Percentiles rank a stretch among this genome's conserved stretches.
Evolutionary conservation across 2,329 filamentous ascomycete genomes (phyloP).

Genomic region (Zymoseptoria brevis): DNA sequence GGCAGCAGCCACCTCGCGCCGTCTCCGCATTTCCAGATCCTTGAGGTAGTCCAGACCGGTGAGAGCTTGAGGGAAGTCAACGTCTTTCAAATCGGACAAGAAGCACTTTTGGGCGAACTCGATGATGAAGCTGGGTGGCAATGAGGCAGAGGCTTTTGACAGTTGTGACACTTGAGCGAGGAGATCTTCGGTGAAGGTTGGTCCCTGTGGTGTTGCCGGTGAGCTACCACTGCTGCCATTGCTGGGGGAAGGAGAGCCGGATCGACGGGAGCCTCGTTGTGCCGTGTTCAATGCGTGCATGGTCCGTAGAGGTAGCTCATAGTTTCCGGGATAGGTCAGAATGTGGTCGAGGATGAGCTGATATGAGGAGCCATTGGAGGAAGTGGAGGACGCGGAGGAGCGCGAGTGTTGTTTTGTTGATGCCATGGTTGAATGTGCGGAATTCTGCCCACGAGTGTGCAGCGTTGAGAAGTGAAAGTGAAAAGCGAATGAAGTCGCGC

Average conservation of each 20-base stretch:
- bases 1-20: slow-evolving; percentile 50
- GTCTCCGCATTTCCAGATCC: slow-evolving; percentile 53
- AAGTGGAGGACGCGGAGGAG: slow-evolving; percentile 21
- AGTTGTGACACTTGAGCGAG: slow-evolving; percentile 51
- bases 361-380: slow-evolving; percentile 37
- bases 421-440: slow-evolving; percentile 3
- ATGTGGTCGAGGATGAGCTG: slow-evolving; percentile 50
- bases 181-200: slow-evolving; percentile 44
- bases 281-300: slow-evolving; percentile 61
- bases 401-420: slow-evolving; percentile 14
- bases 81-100: slow-evolving; percentile 45
- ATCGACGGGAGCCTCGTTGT: slow-evolving; percentile 36
- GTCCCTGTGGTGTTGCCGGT: slow-evolving; percentile 22
- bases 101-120: slow-evolving; percentile 55
- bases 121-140: slow-evolving; percentile 56
- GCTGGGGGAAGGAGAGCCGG: slow-evolving; percentile 27
- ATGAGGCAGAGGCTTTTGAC: slow-evolving; percentile 52
- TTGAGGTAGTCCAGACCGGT: slow-evolving; percentile 60
- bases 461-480: background rate
- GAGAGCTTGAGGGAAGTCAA: slow-evolving; percentile 59
- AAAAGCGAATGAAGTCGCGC: background rate
- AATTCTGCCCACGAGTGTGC: background rate
- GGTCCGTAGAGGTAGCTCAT: slow-evolving; percentile 58
- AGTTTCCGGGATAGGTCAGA: slow-evolving; percentile 53
- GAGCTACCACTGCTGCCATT: slow-evolving; percentile 32